These are phyloP conservation scores for Chamaecyparis obtusa DNA, from an alignment of 75 land plant genomes.

Conservation along the genomic window DNA sequence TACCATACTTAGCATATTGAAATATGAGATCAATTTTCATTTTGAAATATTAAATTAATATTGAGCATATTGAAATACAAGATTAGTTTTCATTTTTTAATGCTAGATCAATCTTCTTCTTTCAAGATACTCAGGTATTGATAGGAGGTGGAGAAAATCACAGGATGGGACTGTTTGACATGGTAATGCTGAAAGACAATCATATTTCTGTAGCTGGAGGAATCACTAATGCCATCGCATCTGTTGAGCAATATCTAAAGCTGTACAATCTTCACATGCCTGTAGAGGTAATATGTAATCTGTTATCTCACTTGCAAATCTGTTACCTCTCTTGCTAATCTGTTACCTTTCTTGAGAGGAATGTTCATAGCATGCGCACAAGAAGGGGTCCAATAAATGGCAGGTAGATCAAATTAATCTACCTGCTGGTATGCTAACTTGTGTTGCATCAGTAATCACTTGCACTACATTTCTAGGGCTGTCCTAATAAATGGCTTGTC, in stretches of 20 bases:
- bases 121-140: constrained; percentile 56
- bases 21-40: neutral
- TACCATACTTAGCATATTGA: neutral
- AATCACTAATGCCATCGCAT: constrained; percentile 63
- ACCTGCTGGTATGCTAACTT: no score
- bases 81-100: neutral
- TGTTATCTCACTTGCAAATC: neutral
- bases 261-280: constrained; percentile 66
- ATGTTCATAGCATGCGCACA: no score
- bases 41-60: neutral
- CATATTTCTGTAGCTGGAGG: constrained; percentile 97
- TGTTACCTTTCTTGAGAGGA: neutral
- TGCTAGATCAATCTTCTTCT: neutral
- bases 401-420: no score
- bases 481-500: no score
- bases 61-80: neutral
- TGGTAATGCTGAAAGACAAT: constrained; percentile 98
- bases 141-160: constrained; percentile 99
- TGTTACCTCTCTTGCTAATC: neutral
- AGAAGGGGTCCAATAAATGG: no score
- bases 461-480: no score
- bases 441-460: no score
- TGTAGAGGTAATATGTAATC: constrained; percentile 68
- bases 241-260: constrained; percentile 68
- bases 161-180: constrained; percentile 95